These are phyloP conservation scores for Talaromyces verruculosus DNA, from an alignment of 2,329 filamentous ascomycete genomes.

Conservation along the genomic window DNA sequence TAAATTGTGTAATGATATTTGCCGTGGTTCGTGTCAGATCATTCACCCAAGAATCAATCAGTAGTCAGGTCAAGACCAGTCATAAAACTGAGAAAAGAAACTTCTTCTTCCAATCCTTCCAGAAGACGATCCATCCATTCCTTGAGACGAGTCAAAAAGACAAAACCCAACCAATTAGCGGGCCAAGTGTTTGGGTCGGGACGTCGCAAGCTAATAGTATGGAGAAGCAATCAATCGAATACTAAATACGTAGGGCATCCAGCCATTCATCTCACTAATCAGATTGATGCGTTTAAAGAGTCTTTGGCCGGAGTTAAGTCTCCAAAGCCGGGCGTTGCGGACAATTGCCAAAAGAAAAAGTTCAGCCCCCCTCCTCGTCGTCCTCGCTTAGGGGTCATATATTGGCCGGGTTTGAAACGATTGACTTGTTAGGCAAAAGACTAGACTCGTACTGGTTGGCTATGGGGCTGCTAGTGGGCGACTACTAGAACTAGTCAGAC, in stretches of 20 bases:
- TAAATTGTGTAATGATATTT: not conserved
- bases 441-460: not conserved
- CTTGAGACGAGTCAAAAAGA: not conserved
- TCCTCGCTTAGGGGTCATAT: slow-evolving; percentile 10
- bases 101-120: slow-evolving; percentile 9
- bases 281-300: not conserved
- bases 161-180: not conserved
- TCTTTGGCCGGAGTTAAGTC: not conserved
- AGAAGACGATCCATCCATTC: not conserved
- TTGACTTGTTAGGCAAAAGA: not conserved
- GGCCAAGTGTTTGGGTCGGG: not conserved
- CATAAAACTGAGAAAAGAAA: not conserved
- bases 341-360: not conserved
- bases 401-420: slow-evolving; percentile 6
- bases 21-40: too few species aligned
- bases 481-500: not conserved
- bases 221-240: not conserved
- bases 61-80: too few species aligned
- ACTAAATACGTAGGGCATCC: too few species aligned
- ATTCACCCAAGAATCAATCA: too few species aligned
- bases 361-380: not conserved
- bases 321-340: not conserved
- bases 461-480: not conserved
- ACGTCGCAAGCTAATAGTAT: not conserved
- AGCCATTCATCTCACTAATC: not conserved